Conservation (phyloP, 257 asterid genomes). For the Penstemon eatonii region DNA sequence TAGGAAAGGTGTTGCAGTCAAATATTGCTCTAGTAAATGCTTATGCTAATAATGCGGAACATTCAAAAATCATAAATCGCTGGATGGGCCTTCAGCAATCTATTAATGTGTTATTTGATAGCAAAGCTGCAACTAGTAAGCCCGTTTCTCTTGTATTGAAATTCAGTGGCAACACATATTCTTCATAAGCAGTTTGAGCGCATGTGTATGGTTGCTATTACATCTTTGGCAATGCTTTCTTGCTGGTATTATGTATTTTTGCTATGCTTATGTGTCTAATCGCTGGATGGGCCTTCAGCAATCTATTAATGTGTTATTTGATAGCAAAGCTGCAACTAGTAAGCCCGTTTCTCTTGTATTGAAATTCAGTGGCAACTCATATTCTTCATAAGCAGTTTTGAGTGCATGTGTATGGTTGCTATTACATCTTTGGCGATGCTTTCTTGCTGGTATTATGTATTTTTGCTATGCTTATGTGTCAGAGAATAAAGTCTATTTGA, state of each 20-base stretch:
- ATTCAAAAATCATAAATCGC: constrained; percentile 54
- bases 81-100: constrained; percentile 97
- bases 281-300: constrained; percentile 95
- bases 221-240: background rate
- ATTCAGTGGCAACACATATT: constrained; percentile 25
- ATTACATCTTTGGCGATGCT: background rate
- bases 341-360: constrained; percentile 35
- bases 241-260: constrained; percentile 1
- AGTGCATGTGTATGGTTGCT: background rate
- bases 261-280: constrained; percentile 8
- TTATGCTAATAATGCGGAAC: constrained; percentile 51
- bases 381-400: constrained; percentile 16
- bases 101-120: constrained; percentile 68
- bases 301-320: constrained; percentile 70
- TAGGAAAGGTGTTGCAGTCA: constrained; percentile 80
- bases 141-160: constrained; percentile 27
- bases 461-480: background rate
- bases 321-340: constrained; percentile 79
- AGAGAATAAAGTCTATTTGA: background rate
- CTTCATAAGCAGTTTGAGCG: constrained; percentile 12
- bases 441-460: background rate
- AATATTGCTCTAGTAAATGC: constrained; percentile 78
- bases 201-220: background rate
- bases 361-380: constrained; percentile 26
- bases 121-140: constrained; percentile 77